Conservation (phyloP, 2,329 filamentous ascomycete genomes). For the Raffaelea arxii region DNA sequence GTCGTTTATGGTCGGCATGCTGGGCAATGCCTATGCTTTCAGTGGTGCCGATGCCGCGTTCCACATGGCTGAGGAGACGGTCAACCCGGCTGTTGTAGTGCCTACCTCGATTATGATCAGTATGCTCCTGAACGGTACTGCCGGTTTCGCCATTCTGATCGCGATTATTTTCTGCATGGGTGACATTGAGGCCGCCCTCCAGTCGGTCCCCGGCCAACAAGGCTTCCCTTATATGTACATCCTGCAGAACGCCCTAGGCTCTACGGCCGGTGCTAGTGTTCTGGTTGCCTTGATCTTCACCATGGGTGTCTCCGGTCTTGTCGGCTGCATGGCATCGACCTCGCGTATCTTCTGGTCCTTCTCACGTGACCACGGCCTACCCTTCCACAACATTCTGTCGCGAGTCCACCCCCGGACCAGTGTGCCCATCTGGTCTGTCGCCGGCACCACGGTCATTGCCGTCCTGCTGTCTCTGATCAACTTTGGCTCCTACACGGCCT, state of each 20-base stretch:
- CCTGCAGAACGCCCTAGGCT: slow-evolving; percentile 40
- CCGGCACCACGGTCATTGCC: slow-evolving; percentile 36
- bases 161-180: slow-evolving; percentile 27
- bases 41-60: slow-evolving; percentile 25
- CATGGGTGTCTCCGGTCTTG: slow-evolving; percentile 36
- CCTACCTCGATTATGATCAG: slow-evolving; percentile 27
- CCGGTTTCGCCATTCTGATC: slow-evolving; percentile 27
- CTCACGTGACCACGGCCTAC: slow-evolving; percentile 34
- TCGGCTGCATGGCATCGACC: slow-evolving; percentile 46
- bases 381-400: slow-evolving; percentile 12
- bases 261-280: slow-evolving; percentile 34
- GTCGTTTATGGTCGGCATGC: slow-evolving; percentile 35
- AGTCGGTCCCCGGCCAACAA: slow-evolving; percentile 34
- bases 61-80: slow-evolving; percentile 29
- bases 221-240: slow-evolving; percentile 45
- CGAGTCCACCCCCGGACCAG: slow-evolving; percentile 17
- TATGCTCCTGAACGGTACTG: slow-evolving; percentile 22
- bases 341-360: slow-evolving; percentile 39
- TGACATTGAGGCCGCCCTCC: slow-evolving; percentile 13
- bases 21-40: slow-evolving; percentile 27
- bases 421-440: slow-evolving; percentile 34
- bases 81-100: slow-evolving; percentile 22
- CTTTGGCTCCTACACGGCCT: slow-evolving; percentile 39
- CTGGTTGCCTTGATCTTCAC: slow-evolving; percentile 41
- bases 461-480: slow-evolving; percentile 37